These are phyloP conservation scores for Magnaporthiopsis incrustans DNA, from an alignment of 2,329 filamentous ascomycete genomes.

Conservation along the genomic window DNA sequence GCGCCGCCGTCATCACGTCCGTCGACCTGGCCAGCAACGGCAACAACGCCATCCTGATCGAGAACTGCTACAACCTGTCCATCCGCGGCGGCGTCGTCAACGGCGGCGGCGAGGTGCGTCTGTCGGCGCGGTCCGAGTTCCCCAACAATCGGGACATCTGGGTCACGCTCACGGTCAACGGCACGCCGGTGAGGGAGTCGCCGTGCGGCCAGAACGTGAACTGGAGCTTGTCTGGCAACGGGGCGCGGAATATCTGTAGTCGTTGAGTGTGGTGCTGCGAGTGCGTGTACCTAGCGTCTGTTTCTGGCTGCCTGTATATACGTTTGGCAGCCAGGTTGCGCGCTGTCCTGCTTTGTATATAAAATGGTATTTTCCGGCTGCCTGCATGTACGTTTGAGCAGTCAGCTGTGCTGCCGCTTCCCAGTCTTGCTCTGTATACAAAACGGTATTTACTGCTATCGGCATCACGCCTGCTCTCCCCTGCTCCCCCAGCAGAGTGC, in stretches of 20 bases:
- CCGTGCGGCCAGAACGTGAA: conserved; percentile 46
- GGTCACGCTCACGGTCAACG: conserved; percentile 40
- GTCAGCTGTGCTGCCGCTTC: no score
- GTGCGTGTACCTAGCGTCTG: background rate
- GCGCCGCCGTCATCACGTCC: conserved; percentile 39
- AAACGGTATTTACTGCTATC: no score
- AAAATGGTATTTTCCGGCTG: background rate
- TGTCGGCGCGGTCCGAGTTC: conserved; percentile 45
- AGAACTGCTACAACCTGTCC: conserved; percentile 50
- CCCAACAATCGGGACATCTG: conserved; percentile 43
- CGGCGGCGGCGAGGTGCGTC: conserved; percentile 46
- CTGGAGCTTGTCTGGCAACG: conserved; percentile 41
- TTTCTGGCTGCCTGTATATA: no score
- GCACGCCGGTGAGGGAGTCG: conserved; percentile 41
- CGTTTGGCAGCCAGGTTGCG: no score
- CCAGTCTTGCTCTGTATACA: no score
- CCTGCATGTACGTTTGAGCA: no score
- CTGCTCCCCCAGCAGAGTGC: no score
- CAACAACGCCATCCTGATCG: conserved; percentile 48
- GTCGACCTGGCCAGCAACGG: conserved; percentile 45
- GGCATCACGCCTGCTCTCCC: no score
- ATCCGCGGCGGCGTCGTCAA: conserved; percentile 43
- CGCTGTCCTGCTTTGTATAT: background rate
- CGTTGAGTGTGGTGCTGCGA: background rate
- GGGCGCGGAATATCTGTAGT: conserved; percentile 29